Percentiles rank a stretch among this genome's conserved stretches.
Conservation (phyloP, 129 eudicot genomes). For the Daucus carota region DNA sequence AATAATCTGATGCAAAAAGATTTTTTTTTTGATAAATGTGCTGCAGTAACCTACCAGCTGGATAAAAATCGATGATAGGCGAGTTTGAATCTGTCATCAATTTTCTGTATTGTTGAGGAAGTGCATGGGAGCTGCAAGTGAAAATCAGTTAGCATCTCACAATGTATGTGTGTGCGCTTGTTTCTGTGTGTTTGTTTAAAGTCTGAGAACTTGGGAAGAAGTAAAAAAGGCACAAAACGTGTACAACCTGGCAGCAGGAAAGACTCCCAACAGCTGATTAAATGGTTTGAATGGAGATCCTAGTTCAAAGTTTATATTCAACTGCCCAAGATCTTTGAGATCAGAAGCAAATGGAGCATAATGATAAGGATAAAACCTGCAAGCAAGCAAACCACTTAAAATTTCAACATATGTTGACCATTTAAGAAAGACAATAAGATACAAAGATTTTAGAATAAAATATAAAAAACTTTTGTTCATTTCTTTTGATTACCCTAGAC, state of each 20-base stretch:
- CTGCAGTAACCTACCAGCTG: constrained; percentile 23
- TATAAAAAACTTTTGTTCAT: not conserved
- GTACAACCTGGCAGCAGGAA: constrained; percentile 34
- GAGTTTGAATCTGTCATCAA: constrained; percentile 32
- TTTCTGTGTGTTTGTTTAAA: not conserved
- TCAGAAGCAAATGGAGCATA: constrained; percentile 50
- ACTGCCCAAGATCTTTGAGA: constrained; percentile 30
- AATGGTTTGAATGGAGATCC: constrained; percentile 42
- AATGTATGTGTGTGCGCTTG: not conserved
- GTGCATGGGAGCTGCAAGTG: constrained; percentile 36
- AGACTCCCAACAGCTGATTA: constrained; percentile 37
- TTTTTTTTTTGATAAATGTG: not conserved
- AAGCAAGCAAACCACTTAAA: not conserved
- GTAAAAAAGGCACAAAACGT: not conserved
- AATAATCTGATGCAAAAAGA: not conserved
- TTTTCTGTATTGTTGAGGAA: constrained; percentile 24
- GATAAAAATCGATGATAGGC: constrained; percentile 38
- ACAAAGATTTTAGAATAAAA: no score
- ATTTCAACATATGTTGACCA: not conserved
- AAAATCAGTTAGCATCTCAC: constrained; percentile 6
- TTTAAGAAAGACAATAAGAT: not conserved
- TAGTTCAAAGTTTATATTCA: constrained; percentile 25
- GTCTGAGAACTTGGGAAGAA: not conserved
- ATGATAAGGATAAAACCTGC: constrained; percentile 47
- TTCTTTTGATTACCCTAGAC: not conserved